phyloP scores from a whole-genome alignment of 1,139 yeast genomes.

The Protomyces macrosporus region DNA sequence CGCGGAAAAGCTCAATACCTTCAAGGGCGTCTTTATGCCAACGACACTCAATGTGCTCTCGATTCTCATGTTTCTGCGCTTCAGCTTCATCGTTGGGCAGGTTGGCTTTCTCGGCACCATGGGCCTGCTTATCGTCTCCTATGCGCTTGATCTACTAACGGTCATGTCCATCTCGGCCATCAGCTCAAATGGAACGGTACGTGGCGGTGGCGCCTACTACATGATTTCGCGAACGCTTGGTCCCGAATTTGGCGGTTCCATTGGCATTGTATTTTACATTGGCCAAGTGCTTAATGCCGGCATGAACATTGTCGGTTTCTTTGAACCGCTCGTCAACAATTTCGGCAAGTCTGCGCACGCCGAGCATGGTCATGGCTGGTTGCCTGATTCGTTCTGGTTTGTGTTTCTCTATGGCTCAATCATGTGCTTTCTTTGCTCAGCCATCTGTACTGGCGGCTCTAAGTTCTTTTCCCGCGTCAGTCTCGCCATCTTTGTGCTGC shows the following conservation, averaged over 20 bases:
- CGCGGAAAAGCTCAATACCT: constrained; percentile 55
- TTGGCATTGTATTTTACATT: constrained; percentile 68
- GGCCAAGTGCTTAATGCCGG: constrained; percentile 74
- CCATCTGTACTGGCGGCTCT: constrained; percentile 77
- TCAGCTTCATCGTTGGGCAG: constrained; percentile 75
- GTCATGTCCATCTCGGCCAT: constrained; percentile 72
- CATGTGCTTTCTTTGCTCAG: constrained; percentile 65
- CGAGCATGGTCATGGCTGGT: constrained; percentile 34
- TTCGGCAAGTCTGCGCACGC: constrained; percentile 58
- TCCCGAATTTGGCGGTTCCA: constrained; percentile 82
- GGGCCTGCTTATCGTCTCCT: constrained; percentile 48
- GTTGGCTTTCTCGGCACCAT: constrained; percentile 64
- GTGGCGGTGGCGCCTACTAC: constrained; percentile 80
- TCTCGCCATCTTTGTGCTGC: constrained; percentile 59
- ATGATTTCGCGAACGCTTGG: constrained; percentile 75
- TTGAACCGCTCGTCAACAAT: constrained; percentile 64
- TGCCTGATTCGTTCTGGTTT: constrained; percentile 46
- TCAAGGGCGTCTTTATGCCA: constrained; percentile 73
- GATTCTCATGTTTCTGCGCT: constrained; percentile 71
- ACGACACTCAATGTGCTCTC: constrained; percentile 71
- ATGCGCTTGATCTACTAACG: constrained; percentile 60
- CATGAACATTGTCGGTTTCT: constrained; percentile 71
- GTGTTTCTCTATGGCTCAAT: constrained; percentile 59
- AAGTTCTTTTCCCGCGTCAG: constrained; percentile 81
- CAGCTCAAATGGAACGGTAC: constrained; percentile 75